Conservation (phyloP, 1,284 basidiomycete genomes). For the Cystobasidium sp. region DNA sequence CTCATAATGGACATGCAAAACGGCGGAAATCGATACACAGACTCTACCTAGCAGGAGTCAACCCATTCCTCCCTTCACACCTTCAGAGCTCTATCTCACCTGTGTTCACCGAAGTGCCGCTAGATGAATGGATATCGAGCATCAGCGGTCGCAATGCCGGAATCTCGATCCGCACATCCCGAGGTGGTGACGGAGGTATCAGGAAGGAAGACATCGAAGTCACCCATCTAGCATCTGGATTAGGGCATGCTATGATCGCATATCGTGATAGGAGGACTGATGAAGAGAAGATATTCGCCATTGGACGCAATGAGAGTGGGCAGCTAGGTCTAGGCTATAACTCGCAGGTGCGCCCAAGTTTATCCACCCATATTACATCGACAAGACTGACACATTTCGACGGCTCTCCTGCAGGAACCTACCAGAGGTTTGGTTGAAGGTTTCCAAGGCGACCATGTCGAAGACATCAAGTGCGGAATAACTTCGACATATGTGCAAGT, state of each 20-base stretch:
- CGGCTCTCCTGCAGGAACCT: constrained; percentile 37
- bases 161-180: not conserved
- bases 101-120: constrained; percentile 23
- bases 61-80: constrained; percentile 35
- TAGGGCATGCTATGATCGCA: constrained; percentile 45
- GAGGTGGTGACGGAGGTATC: not conserved
- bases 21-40: constrained; percentile 16
- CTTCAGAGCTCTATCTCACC: constrained; percentile 20
- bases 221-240: constrained; percentile 40
- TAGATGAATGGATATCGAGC: constrained; percentile 31
- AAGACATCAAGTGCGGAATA: constrained; percentile 30
- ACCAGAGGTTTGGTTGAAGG: constrained; percentile 51
- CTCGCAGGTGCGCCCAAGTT: constrained; percentile 39
- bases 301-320: constrained; percentile 50
- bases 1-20: not conserved
- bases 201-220: constrained; percentile 23
- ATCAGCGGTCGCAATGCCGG: constrained; percentile 29
- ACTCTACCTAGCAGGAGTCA: constrained; percentile 40
- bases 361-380: not conserved
- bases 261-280: constrained; percentile 44
- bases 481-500: constrained; percentile 35
- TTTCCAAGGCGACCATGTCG: constrained; percentile 44
- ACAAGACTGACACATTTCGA: not conserved
- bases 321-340: constrained; percentile 51
- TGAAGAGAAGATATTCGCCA: constrained; percentile 47